Evolutionary conservation across 148 eudicot species (phyloP).

Genomic region (Rhododendron ferrugineum): DNA sequence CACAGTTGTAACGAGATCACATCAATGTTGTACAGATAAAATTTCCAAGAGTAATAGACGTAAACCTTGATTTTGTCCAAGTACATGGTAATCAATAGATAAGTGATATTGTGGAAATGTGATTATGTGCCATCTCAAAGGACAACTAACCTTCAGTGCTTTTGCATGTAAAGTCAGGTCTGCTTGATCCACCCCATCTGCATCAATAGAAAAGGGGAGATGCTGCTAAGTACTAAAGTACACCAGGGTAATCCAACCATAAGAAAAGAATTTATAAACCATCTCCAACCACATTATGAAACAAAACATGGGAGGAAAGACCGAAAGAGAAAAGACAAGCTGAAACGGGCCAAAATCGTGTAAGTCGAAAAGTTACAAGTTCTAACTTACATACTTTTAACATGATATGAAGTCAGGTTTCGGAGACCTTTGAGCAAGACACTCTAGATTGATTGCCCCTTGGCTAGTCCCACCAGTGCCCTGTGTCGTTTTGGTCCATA

Average conservation of each 20-base stretch:
- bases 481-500: neutral
- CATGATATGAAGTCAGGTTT: neutral
- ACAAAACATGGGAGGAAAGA: neutral
- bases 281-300: neutral
- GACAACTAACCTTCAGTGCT: constrained; percentile 79
- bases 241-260: neutral
- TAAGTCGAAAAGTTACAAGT: neutral
- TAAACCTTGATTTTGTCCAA: neutral
- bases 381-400: neutral
- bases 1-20: neutral
- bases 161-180: constrained; percentile 97
- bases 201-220: constrained; percentile 12
- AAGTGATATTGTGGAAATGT: neutral
- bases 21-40: neutral
- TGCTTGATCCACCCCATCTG: constrained; percentile 99
- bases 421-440: neutral
- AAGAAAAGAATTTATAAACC: neutral
- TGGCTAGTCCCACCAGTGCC: neutral
- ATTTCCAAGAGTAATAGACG: neutral
- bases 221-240: neutral
- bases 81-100: neutral
- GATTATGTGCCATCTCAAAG: neutral
- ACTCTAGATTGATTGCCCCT: neutral
- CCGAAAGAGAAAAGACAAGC: neutral
- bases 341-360: neutral